Conservation (phyloP, 306 rosid genomes). For the Malus sieversii region DNA sequence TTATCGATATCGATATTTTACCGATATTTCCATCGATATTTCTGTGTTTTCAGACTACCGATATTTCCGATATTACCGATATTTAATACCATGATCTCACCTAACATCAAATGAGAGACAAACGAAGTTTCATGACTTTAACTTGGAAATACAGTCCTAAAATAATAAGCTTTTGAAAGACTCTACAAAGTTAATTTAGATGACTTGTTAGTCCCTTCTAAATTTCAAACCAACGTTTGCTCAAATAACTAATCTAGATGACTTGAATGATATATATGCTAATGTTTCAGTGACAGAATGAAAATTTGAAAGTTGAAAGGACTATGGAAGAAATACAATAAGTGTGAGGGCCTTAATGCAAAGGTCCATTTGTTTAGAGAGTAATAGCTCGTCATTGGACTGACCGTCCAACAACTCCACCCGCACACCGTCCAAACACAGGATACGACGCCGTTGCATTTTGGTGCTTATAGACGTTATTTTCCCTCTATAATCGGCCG, state of each 20-base stretch:
- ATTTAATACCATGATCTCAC: no score
- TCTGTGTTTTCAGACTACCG: no score
- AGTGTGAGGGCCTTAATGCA: neutral
- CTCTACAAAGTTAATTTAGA: no score
- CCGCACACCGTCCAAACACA: neutral
- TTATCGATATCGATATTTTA: no score
- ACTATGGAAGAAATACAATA: neutral
- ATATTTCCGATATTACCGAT: no score
- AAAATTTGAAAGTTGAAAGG: neutral
- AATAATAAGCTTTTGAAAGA: neutral
- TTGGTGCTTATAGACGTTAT: neutral
- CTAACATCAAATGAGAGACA: neutral
- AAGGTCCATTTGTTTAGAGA: neutral
- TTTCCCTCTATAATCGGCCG: neutral
- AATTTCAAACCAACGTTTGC: no score
- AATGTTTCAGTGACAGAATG: neutral
- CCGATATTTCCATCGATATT: no score
- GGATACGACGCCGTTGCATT: neutral
- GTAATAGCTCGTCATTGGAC: neutral
- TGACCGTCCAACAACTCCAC: constrained; percentile 17
- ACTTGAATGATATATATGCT: neutral
- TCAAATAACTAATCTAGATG: neutral
- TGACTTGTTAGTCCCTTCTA: neutral
- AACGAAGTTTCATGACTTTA: neutral
- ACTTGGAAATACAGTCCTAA: neutral